Evolutionary conservation across 2,329 filamentous ascomycete genomes (phyloP).

Genomic region (Meredithiella fracta): DNA sequence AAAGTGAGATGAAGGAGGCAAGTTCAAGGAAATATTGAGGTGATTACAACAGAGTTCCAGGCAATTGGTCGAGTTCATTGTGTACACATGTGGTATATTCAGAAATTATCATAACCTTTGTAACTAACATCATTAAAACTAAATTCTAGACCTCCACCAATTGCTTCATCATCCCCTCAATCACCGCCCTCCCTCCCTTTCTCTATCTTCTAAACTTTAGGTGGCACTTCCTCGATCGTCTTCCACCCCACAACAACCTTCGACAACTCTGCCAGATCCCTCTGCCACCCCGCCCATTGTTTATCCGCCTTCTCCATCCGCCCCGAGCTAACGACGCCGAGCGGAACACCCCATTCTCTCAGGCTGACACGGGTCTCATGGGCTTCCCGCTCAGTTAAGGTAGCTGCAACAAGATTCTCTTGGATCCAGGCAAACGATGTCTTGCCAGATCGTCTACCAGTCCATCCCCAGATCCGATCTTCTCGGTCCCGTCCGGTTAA

Average conservation of each 20-base stretch:
- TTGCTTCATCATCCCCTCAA: slow-evolving; percentile 12
- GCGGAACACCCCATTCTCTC: slow-evolving; percentile 46
- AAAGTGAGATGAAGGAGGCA: neutral
- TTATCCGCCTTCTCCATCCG: slow-evolving; percentile 47
- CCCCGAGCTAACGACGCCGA: slow-evolving; percentile 73
- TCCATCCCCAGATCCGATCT: slow-evolving; percentile 71
- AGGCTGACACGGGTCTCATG: slow-evolving; percentile 65
- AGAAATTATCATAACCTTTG: too few species aligned
- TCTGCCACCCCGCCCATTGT: slow-evolving; percentile 70
- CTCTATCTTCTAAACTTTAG: slow-evolving; percentile 57
- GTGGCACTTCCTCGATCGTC: slow-evolving; percentile 66
- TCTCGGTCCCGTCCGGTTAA: slow-evolving; percentile 65
- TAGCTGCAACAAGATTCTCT: slow-evolving; percentile 75
- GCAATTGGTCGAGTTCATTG: too few species aligned
- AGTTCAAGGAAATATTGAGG: too few species aligned
- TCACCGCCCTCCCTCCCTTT: slow-evolving; percentile 9
- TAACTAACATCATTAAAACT: too few species aligned
- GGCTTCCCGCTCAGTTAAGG: slow-evolving; percentile 71
- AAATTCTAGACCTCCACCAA: slow-evolving; percentile 3
- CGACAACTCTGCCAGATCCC: slow-evolving; percentile 67
- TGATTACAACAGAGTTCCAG: too few species aligned
- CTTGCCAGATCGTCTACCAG: slow-evolving; percentile 64
- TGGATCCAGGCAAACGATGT: slow-evolving; percentile 82
- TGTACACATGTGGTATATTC: too few species aligned
- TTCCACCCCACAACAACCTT: slow-evolving; percentile 70